Conservation (phyloP, 2,329 filamentous ascomycete species). For the Teratosphaeria destructans region DNA sequence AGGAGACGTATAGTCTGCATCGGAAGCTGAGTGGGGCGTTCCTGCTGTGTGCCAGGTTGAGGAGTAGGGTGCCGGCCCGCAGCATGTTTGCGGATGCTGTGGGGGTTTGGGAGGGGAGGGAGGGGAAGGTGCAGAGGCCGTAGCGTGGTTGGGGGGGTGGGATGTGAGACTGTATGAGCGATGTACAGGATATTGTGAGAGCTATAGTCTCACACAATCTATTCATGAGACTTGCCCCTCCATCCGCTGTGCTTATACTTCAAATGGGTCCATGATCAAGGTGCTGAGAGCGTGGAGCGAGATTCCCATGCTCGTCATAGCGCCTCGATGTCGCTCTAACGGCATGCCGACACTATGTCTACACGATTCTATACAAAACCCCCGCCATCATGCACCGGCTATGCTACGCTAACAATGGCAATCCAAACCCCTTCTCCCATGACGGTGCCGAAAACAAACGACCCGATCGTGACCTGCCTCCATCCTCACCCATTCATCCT, state of each 20-base stretch:
- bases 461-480: neutral
- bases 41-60: constrained; percentile 75
- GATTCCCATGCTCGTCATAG: neutral
- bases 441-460: neutral
- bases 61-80: constrained; percentile 70
- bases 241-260: neutral
- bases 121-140: constrained; percentile 11
- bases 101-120: constrained; percentile 24
- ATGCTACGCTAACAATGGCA: neutral
- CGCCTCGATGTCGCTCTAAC: neutral
- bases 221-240: neutral
- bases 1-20: constrained; percentile 94
- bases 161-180: neutral
- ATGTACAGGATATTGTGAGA: neutral
- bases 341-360: neutral
- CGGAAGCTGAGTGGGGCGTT: constrained; percentile 94
- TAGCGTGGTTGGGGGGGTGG: neutral
- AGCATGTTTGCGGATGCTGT: constrained; percentile 61
- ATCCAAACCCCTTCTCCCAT: neutral
- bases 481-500: neutral
- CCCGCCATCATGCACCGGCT: neutral
- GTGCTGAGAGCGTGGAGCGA: no score
- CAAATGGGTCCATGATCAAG: no score
- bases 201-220: no score
- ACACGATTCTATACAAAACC: neutral